A percentile compares a stretch with the other conserved stretches of the same genome.
These are phyloP conservation scores for Skeletonema menzelii DNA, from an alignment of 108 stramenopile species.

Conservation along the genomic window DNA sequence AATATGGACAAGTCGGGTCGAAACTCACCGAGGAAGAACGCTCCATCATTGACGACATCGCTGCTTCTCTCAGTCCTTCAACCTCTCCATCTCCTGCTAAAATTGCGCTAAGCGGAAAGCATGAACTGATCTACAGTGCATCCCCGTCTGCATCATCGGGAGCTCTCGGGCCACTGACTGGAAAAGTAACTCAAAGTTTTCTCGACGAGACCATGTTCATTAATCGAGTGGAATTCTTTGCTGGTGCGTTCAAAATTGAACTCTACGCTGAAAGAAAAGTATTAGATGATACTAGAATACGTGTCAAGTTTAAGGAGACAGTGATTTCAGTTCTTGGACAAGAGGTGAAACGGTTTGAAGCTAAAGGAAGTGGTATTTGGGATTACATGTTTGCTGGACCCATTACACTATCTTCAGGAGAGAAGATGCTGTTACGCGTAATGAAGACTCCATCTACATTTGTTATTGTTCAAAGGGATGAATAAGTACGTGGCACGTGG, in stretches of 20 bases:
- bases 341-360: conserved; percentile 24
- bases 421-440: conserved; percentile 25
- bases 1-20: conserved; percentile 25
- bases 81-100: conserved; percentile 23
- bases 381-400: conserved; percentile 27
- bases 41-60: conserved; percentile 22
- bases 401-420: conserved; percentile 6
- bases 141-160: conserved; percentile 34
- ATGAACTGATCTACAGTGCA: conserved; percentile 34
- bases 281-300: conserved; percentile 23
- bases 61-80: conserved; percentile 9
- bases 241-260: conserved; percentile 32
- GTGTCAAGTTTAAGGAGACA: conserved; percentile 45
- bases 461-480: conserved; percentile 23
- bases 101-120: conserved; percentile 13
- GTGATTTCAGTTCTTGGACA: conserved; percentile 28
- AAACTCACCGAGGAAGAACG: conserved; percentile 19
- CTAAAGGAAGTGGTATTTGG: conserved; percentile 42
- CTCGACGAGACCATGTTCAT: conserved; percentile 34
- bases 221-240: conserved; percentile 32
- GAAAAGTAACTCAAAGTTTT: conserved; percentile 41
- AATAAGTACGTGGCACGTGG: background rate
- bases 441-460: conserved; percentile 45
- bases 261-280: conserved; percentile 34
- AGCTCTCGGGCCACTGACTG: conserved; percentile 36